Evolutionary conservation across 129 eudicot species (phyloP), one percentile per base, ranked within the genome.

Genomic region (Solidago caesia): DNA sequence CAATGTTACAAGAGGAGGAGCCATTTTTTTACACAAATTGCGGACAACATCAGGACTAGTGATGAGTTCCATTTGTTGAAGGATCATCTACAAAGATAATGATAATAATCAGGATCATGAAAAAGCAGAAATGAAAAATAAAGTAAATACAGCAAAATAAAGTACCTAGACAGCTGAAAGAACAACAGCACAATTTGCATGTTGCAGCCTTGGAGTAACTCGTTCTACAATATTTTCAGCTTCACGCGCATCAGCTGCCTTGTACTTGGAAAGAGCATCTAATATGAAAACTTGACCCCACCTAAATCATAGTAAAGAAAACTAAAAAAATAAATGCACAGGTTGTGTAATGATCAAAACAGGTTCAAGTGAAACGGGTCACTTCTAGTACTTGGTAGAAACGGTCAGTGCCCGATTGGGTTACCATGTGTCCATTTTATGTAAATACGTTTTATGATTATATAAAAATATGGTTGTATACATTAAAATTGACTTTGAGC

Each of bases 251-350:
- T 92, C 97, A 49, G 88, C 91, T 78, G 97, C 89, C 77, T 92
- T 92, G 74, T 92, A 92, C 80, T 85, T 92, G 43, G 97, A 89
- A 63, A 92, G 91, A 67, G 97, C 93, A 84, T 92, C 97, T 85
- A 92, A 77, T 73, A 92, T 92, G 81, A 92, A 92, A 78, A 92
- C 97, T 81, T 92, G 97, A 76, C 96, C 97, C 97, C 96, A 89
- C 88, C 94, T 92, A 71, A 66, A 64, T 70, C 55, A 42, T 55
- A 57, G 12, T 59, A 72, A 7, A 16, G 4, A 45, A 70, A 51
- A 27, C 6, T 27, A 8, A 33, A 33, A 33, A 33, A 33, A 33
- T 33, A 33, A 33, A 33, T 33, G 39, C 39, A 33, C 39, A 33
- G 39, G 39, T 33, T 33, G 39, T 33, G 39, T 33, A 33, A 33